Percentiles rank a stretch among this genome's conserved stretches.
Evolutionary conservation across 768 basidiomycete species (phyloP).

Genomic region (Boletus coccyginus): DNA sequence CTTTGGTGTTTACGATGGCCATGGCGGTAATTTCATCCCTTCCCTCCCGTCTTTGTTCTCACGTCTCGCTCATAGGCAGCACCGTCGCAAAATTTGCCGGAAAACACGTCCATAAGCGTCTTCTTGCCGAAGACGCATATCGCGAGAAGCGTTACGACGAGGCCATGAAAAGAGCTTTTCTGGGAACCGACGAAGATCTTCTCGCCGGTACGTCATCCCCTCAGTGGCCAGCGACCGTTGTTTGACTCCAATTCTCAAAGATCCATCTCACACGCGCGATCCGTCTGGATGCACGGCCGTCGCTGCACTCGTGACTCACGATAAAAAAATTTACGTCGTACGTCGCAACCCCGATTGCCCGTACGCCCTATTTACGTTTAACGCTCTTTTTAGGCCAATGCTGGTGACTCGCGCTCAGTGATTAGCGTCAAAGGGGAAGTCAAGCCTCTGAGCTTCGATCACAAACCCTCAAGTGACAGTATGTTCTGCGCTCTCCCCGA

Average conservation of each 20-base stretch:
- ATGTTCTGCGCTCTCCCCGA: conserved; percentile 26
- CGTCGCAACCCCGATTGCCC: conserved; percentile 26
- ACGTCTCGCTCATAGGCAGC: conserved; percentile 48
- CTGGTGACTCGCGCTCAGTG: conserved; percentile 94
- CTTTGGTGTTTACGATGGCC: conserved; percentile 98
- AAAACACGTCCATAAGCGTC: conserved; percentile 74
- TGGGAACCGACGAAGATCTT: conserved; percentile 94
- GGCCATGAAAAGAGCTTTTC: conserved; percentile 84
- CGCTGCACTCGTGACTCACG: conserved; percentile 75
- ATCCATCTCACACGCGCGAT: conserved; percentile 83
- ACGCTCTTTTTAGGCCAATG: conserved; percentile 74
- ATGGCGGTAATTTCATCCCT: conserved; percentile 67
- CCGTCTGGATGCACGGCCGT: conserved; percentile 97
- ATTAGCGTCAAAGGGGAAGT: conserved; percentile 81
- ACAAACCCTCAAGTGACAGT: conserved; percentile 91
- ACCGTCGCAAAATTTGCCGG: conserved; percentile 88
- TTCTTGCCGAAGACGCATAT: conserved; percentile 72
- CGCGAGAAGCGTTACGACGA: conserved; percentile 63
- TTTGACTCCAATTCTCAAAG: conserved; percentile 38
- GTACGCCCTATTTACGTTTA: not conserved
- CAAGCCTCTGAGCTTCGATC: conserved; percentile 88
- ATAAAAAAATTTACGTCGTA: conserved; percentile 79
- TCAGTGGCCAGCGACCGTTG: not conserved
- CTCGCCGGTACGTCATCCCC: conserved; percentile 59
- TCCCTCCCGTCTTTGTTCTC: not conserved